Evolutionary conservation across 495 filamentous ascomycete species (phyloP).

Genomic region (Neurospora africana): DNA sequence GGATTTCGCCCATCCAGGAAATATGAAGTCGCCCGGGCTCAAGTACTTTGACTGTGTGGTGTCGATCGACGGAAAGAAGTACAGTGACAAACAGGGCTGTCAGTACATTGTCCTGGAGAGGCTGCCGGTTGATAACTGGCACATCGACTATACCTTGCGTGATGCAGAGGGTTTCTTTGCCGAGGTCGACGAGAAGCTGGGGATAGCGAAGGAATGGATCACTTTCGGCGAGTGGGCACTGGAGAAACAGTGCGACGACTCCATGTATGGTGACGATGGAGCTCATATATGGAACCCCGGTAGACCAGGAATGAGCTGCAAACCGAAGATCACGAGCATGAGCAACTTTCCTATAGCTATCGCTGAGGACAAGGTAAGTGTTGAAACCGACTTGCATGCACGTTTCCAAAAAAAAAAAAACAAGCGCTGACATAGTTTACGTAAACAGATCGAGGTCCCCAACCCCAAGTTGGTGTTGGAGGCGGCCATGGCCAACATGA

Average conservation of each 20-base stretch:
- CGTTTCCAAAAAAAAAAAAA: not conserved
- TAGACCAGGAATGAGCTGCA: too few relatives aligned
- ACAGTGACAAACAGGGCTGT: not conserved
- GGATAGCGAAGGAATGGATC: not conserved
- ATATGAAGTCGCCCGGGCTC: not conserved
- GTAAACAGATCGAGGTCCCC: not conserved
- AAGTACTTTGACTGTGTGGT: not conserved
- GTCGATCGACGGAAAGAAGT: not conserved
- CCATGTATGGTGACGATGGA: not conserved
- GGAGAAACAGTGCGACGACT: not conserved
- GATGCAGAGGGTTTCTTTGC: not conserved
- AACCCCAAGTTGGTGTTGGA: slow-evolving; percentile 2
- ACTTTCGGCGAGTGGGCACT: not conserved
- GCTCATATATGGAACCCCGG: not conserved
- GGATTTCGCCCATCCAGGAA: not conserved
- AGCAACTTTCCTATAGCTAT: not conserved
- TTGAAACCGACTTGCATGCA: not conserved
- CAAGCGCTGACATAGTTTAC: not conserved
- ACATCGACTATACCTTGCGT: not conserved
- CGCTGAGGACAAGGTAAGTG: not conserved
- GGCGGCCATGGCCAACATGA: not conserved
- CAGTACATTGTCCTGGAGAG: not conserved
- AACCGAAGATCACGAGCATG: not conserved
- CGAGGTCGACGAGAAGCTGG: not conserved
- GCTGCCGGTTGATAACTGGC: not conserved